Evolutionary conservation across 169 alveolate genomes (phyloP), one percentile per base, ranked within the genome.

Genomic region (Cryptosporidium canis): DNA sequence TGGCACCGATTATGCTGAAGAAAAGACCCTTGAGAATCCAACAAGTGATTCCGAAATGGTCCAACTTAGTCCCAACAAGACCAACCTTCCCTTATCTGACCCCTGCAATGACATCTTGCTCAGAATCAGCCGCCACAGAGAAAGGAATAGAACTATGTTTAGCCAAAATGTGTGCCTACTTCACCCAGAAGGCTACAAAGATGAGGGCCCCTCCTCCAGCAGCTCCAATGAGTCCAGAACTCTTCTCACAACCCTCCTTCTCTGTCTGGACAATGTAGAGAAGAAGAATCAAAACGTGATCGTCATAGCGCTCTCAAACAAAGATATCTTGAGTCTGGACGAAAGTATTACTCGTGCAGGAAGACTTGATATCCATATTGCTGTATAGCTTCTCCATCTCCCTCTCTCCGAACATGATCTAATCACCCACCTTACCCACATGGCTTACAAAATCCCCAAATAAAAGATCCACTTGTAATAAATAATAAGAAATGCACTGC

Each of bases 271-370:
- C 58, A 77, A 61, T 21, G 44, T 77, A 12, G 87, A 77, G 35
- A 77, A 77, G 58, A 55, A 45, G 27, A 61, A 77, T 45, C 72
- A 55, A 43, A 61, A 55, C 9, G 65, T 55, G 24, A 77, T 77
- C 41, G 63, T 77, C 8, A 77, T 77, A 6, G 87, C 87, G 2
- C 11, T 61, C 24, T 77, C 87, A 41, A 77, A 43, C 39, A 58
- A 39, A 14, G 53, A 77, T 27, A 18, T 61, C 8, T 37, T 37
- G 2, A 45, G 43, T 3, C 65, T 77, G 8, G 87, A 77, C 16
- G 87, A 58, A 18, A 77, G 87, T 9, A 58, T 77, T 16, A 77
- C 72, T 39, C 55, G 87, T 39, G 87, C 87, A 14, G 87, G 87
- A 39, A 77, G 87, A 58, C 55, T 77, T 35, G 87, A 77, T 41